Evolutionary conservation across 306 rosid species (phyloP).

Genomic region (Citrullus colocynthis): DNA sequence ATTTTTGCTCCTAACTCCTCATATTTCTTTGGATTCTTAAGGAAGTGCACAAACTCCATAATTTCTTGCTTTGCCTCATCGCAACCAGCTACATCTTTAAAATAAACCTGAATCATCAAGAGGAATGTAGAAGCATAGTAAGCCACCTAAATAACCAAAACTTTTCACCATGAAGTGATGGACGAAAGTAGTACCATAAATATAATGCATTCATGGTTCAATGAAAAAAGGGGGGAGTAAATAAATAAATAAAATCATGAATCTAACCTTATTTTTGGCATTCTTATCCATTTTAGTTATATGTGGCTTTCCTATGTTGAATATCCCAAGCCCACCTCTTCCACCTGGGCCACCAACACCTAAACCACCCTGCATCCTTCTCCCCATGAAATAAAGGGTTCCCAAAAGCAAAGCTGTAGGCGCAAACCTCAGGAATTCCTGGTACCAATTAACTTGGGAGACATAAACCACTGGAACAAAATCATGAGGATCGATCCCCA

Average conservation of each 20-base stretch:
- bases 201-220: neutral
- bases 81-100: constrained; percentile 95
- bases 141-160: neutral
- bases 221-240: neutral
- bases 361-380: constrained; percentile 69
- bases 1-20: constrained; percentile 94
- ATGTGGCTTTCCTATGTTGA: constrained; percentile 77
- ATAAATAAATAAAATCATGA: neutral
- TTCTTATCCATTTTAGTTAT: constrained; percentile 80
- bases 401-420: constrained; percentile 60
- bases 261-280: constrained; percentile 67
- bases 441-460: constrained; percentile 61
- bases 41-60: constrained; percentile 94
- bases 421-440: constrained; percentile 60
- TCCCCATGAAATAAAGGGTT: constrained; percentile 48
- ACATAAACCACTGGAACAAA: constrained; percentile 71
- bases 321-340: constrained; percentile 68
- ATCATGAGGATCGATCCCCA: constrained; percentile 70
- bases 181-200: neutral
- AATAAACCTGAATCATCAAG: constrained; percentile 38
- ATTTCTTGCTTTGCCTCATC: constrained; percentile 94
- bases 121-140: neutral
- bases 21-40: constrained; percentile 80
- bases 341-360: constrained; percentile 52
- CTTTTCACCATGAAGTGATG: neutral